These are phyloP conservation scores for Martiniozyma abietophila DNA, from an alignment of 805 yeast genomes.

Conservation along the genomic window DNA sequence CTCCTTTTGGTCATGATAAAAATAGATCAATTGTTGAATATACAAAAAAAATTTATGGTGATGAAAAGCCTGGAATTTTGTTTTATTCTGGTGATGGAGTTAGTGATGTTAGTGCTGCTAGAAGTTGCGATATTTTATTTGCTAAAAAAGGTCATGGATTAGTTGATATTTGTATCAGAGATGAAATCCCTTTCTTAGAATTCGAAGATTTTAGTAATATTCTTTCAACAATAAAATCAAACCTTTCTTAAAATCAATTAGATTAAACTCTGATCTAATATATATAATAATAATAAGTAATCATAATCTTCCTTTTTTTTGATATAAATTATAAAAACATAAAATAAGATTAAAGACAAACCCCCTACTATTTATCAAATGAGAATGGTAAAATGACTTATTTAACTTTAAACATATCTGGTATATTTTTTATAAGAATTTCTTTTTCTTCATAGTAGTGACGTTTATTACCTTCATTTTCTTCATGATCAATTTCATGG, in stretches of 20 bases:
- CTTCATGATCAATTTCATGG: constrained; percentile 57
- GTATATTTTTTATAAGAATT: constrained; percentile 4
- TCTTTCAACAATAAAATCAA: constrained; percentile 43
- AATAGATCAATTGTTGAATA: constrained; percentile 62
- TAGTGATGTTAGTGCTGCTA: constrained; percentile 88
- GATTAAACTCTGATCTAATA: no score
- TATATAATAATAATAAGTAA: no score
- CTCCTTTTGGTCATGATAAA: constrained; percentile 93
- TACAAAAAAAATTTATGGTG: constrained; percentile 20
- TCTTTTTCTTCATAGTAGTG: constrained; percentile 6
- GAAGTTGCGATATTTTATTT: constrained; percentile 85
- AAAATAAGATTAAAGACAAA: no score
- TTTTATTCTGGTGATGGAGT: constrained; percentile 99
- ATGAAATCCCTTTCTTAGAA: constrained; percentile 75
- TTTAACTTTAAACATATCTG: constrained; percentile 1
- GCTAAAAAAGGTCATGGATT: constrained; percentile 91
- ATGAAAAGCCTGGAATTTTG: constrained; percentile 44
- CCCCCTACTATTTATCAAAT: no score
- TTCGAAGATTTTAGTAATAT: constrained; percentile 74
- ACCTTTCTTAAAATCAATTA: no score
- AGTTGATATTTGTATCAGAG: constrained; percentile 72
- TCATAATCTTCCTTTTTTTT: no score
- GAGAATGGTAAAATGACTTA: no score
- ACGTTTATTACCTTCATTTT: constrained; percentile 43
- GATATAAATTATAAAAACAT: no score